Conservation (phyloP, 106 monocot species). For the Gastrodia elata region DNA sequence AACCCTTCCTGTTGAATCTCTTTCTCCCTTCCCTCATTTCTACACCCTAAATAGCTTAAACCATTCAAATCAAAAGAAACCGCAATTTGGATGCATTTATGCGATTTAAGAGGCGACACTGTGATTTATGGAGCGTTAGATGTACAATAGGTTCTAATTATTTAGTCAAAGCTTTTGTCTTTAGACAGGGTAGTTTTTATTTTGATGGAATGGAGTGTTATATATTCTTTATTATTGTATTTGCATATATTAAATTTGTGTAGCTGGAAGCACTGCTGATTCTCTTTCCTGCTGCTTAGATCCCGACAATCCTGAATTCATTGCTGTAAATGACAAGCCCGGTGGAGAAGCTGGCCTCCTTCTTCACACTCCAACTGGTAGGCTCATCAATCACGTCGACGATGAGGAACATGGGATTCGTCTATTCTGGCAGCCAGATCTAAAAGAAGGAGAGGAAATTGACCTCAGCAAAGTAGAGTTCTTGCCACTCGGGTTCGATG, state of each 20-base stretch:
- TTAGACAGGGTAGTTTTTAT: no score
- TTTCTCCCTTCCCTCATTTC: no score
- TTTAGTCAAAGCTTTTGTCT: no score
- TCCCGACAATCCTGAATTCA: conserved; percentile 62
- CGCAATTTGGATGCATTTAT: no score
- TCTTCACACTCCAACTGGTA: conserved; percentile 60
- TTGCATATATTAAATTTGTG: neutral
- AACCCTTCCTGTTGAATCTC: no score
- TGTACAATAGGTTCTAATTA: no score
- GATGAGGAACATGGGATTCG: conserved; percentile 71
- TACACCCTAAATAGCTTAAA: no score
- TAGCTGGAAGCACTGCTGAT: neutral
- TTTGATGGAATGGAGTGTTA: no score
- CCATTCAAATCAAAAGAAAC: no score
- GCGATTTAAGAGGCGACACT: no score
- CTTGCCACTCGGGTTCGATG: conserved; percentile 67
- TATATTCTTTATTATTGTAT: neutral
- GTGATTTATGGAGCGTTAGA: no score
- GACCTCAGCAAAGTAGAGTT: conserved; percentile 59
- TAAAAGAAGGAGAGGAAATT: conserved; percentile 60
- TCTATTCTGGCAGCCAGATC: conserved; percentile 70
- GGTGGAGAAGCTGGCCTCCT: conserved; percentile 74
- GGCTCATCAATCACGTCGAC: conserved; percentile 74
- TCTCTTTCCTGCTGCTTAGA: conserved; percentile 25
- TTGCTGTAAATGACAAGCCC: conserved; percentile 82